Evolutionary conservation across 108 stramenopile genomes (phyloP).

Genomic region (Skeletonema menzelii): DNA sequence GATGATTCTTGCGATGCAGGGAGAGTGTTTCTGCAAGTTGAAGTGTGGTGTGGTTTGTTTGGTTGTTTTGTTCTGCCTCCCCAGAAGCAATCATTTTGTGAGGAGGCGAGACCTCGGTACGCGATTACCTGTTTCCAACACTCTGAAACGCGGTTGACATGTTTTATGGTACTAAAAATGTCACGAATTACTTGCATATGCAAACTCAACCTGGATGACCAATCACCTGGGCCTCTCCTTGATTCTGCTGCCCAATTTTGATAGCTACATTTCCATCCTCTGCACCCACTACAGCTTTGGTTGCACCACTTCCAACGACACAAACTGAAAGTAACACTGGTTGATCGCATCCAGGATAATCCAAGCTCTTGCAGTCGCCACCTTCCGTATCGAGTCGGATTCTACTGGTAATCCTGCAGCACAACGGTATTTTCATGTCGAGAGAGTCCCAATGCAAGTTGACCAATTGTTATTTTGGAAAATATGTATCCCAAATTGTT

Average conservation of each 20-base stretch:
- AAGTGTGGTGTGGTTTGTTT: too few species aligned
- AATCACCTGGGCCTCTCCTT: conserved; percentile 53
- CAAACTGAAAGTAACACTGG: conserved; percentile 76
- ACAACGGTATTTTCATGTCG: conserved; percentile 60
- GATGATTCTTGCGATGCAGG: too few species aligned
- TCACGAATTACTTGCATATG: conserved; percentile 74
- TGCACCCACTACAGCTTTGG: conserved; percentile 51
- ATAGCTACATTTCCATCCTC: conserved; percentile 84
- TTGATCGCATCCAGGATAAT: conserved; percentile 57
- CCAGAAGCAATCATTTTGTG: too few species aligned
- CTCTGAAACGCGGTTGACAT: too few species aligned
- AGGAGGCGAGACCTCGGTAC: too few species aligned
- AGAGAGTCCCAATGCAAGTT: too few species aligned
- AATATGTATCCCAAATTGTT: too few species aligned
- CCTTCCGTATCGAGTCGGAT: conserved; percentile 13
- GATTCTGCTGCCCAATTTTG: conserved; percentile 21
- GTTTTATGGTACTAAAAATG: conserved; percentile 82
- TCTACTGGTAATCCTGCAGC: conserved; percentile 59
- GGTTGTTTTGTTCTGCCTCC: too few species aligned
- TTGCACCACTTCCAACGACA: conserved; percentile 16
- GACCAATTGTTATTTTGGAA: too few species aligned
- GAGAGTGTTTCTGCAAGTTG: too few species aligned
- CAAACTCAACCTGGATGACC: conserved; percentile 81
- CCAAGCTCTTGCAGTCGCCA: conserved; percentile 79
- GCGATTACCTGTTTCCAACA: too few species aligned